These are phyloP conservation scores for Solanum aculeatissimum DNA, from an alignment of 305 asterid genomes.

Conservation along the genomic window DNA sequence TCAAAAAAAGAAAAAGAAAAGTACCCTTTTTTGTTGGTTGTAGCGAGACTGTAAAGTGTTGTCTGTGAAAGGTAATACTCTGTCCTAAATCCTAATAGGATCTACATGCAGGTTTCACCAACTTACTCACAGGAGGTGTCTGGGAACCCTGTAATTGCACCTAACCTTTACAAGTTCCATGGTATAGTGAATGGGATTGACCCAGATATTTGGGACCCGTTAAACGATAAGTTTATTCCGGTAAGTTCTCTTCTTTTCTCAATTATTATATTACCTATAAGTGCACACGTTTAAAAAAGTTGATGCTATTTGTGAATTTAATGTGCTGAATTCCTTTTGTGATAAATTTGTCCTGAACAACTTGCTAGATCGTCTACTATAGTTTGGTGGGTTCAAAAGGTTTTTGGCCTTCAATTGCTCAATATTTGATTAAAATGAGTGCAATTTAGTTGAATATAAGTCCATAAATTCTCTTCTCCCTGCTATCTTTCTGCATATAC, in stretches of 20 bases:
- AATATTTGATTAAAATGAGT: not conserved
- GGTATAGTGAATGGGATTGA: slow-evolving; percentile 97
- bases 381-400: not conserved
- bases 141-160: slow-evolving; percentile 60
- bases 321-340: not conserved
- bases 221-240: slow-evolving; percentile 77
- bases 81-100: not conserved
- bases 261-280: not conserved
- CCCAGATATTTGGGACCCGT: slow-evolving; percentile 99
- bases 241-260: slow-evolving; percentile 36
- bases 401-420: not conserved
- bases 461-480: not conserved
- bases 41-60: not conserved
- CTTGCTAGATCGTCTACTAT: not conserved
- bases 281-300: not conserved
- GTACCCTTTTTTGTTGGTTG: not conserved
- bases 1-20: not conserved
- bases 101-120: slow-evolving; percentile 73
- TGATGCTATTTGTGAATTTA: not conserved
- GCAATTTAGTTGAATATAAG: not conserved
- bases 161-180: slow-evolving; percentile 81
- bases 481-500: not conserved
- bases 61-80: not conserved
- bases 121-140: slow-evolving; percentile 86
- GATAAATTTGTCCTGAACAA: not conserved